These are phyloP conservation scores for Avena insularis DNA, from an alignment of 176 grass and related monocot species.

Conservation along the genomic window DNA sequence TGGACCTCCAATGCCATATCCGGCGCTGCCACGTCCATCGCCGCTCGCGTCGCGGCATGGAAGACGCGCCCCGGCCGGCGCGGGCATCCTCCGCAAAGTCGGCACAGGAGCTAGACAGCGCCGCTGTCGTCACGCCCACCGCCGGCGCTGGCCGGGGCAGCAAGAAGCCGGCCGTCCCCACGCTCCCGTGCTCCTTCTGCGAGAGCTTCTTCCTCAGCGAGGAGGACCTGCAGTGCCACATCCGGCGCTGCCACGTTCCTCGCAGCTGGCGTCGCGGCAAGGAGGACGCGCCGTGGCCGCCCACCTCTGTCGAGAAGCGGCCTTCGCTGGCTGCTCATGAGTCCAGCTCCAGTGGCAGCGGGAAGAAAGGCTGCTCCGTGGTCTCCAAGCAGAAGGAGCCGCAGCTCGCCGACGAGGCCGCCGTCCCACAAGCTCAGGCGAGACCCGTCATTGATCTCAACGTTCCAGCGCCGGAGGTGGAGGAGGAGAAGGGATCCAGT, in stretches of 20 bases:
- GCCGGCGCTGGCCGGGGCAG: too few relatives aligned
- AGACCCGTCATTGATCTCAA: neutral
- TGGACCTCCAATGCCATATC: slow-evolving; percentile 55
- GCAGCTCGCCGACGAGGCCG: neutral
- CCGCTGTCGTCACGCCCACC: too few relatives aligned
- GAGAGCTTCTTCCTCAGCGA: neutral
- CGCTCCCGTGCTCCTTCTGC: neutral
- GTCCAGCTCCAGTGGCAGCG: neutral
- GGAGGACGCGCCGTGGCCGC: neutral
- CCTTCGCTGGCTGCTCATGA: too few relatives aligned
- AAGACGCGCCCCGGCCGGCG: neutral
- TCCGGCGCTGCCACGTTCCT: neutral
- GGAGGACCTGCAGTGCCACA: neutral
- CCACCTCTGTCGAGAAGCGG: too few relatives aligned
- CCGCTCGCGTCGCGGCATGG: slow-evolving; percentile 37
- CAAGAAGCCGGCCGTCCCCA: neutral
- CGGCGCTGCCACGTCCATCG: slow-evolving; percentile 54
- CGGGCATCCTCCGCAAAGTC: too few relatives aligned
- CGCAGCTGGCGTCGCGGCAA: neutral
- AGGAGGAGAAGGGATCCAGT: too few relatives aligned
- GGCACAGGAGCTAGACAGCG: too few relatives aligned
- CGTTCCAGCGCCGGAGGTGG: too few relatives aligned
- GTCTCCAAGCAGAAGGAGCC: neutral
- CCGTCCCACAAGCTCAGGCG: neutral
- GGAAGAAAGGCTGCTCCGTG: neutral